Conservation (phyloP, 192 early-diverging fungal genomes). For the Phycomyces blakesleeanus region DNA sequence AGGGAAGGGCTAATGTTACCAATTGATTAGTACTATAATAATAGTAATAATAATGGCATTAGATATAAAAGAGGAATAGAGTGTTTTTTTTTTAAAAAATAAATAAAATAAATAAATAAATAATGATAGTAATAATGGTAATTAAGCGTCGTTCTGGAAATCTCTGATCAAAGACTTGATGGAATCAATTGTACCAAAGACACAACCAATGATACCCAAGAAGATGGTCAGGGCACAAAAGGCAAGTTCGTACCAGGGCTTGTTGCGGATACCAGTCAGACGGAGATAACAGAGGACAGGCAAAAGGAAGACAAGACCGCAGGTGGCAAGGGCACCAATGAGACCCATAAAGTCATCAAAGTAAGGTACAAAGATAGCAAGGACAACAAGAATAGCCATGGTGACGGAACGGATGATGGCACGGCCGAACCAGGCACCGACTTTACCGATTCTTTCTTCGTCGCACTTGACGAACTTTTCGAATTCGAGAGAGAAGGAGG, state of each 20-base stretch:
- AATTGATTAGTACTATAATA: too few species aligned
- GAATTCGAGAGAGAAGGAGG: constrained; percentile 71
- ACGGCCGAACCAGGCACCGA: constrained; percentile 56
- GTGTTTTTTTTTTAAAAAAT: not conserved
- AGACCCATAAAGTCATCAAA: constrained; percentile 79
- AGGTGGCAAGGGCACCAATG: constrained; percentile 74
- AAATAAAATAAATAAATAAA: not conserved
- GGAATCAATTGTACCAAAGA: constrained; percentile 68
- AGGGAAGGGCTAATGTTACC: too few species aligned
- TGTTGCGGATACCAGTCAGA: constrained; percentile 56
- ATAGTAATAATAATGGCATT: too few species aligned
- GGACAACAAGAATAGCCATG: constrained; percentile 50
- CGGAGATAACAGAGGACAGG: constrained; percentile 77
- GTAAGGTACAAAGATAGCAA: constrained; percentile 71
- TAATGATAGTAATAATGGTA: not conserved
- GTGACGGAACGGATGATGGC: constrained; percentile 53
- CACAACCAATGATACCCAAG: constrained; percentile 55
- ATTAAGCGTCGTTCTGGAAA: constrained; percentile 15
- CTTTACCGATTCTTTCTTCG: constrained; percentile 45
- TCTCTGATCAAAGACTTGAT: constrained; percentile 51
- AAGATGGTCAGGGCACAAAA: constrained; percentile 54
- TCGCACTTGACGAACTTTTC: constrained; percentile 59
- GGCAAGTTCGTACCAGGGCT: constrained; percentile 42
- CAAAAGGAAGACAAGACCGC: constrained; percentile 78
- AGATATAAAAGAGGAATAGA: not conserved